A percentile compares a stretch with the other conserved stretches of the same genome.
These are phyloP conservation scores for Aspergillus versicolor DNA, from an alignment of 2,329 filamentous ascomycete species.

Conservation along the genomic window DNA sequence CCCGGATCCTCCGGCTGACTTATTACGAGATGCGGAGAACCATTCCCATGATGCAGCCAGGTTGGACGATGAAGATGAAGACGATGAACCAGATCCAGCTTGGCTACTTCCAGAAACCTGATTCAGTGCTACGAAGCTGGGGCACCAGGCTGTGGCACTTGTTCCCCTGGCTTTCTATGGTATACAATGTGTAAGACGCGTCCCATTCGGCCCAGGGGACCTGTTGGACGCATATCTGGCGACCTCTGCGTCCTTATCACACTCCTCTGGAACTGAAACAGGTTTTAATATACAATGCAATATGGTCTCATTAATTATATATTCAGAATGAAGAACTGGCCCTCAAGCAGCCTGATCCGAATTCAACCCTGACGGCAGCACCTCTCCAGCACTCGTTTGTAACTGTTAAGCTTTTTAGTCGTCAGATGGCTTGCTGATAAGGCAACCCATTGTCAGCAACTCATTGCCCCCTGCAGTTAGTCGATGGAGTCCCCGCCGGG, in stretches of 20 bases:
- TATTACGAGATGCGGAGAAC: constrained; percentile 30
- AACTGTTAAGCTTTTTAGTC: too few relatives aligned
- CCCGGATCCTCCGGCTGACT: constrained; percentile 37
- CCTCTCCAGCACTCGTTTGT: too few relatives aligned
- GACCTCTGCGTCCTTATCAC: too few relatives aligned
- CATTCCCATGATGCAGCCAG: constrained; percentile 22
- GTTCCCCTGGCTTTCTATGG: background rate
- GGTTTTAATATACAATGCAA: background rate
- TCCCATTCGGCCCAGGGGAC: background rate
- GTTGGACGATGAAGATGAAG: constrained; percentile 36
- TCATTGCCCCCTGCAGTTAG: background rate
- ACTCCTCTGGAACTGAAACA: too few relatives aligned
- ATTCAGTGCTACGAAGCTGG: background rate
- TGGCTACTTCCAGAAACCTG: constrained; percentile 39
- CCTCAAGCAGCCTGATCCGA: background rate
- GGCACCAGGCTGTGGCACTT: background rate
- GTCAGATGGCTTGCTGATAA: background rate
- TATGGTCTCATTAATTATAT: background rate
- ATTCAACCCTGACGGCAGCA: background rate
- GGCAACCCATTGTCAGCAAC: background rate
- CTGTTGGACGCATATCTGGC: too few relatives aligned
- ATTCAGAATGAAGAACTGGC: background rate
- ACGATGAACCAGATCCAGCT: constrained; percentile 46
- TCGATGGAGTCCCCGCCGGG: background rate
- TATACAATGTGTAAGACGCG: too few relatives aligned